phyloP scores from a whole-genome alignment of 2,329 filamentous ascomycete genomes.

The Pseudogymnoascus sp. region DNA sequence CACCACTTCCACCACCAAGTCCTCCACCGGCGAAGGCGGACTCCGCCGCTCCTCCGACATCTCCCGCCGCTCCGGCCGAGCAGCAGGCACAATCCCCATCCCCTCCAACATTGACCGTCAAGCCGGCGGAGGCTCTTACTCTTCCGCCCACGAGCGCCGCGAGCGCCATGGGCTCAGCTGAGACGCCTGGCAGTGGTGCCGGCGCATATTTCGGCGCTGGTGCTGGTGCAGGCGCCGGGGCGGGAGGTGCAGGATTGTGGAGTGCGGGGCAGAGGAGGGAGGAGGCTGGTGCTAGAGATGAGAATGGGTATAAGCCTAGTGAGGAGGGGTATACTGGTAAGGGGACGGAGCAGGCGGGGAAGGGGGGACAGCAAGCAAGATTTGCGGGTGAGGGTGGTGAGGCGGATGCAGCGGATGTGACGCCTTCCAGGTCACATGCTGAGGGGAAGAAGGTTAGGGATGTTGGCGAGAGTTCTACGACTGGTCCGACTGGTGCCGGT shows the following conservation, averaged over 20 bases:
- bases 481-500: background rate
- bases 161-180: background rate
- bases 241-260: background rate
- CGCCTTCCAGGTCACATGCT: background rate
- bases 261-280: background rate
- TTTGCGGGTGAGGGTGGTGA: background rate
- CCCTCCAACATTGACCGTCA: slow-evolving; percentile 20
- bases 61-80: slow-evolving; percentile 12
- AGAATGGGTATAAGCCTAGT: background rate
- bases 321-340: background rate
- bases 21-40: slow-evolving; percentile 9
- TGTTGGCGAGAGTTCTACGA: slow-evolving; percentile 10
- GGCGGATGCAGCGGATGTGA: background rate
- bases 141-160: background rate
- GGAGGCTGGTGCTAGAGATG: background rate
- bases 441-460: slow-evolving; percentile 15
- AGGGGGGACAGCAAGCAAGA: background rate
- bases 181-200: background rate
- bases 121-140: slow-evolving; percentile 18
- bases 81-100: slow-evolving; percentile 16
- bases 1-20: slow-evolving; percentile 14
- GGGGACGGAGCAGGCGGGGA: background rate
- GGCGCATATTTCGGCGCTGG: background rate
- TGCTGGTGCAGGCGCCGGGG: background rate
- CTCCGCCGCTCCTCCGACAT: background rate